Evolutionary conservation across 306 rosid genomes (phyloP).

Genomic region (Sicyos edulis): DNA sequence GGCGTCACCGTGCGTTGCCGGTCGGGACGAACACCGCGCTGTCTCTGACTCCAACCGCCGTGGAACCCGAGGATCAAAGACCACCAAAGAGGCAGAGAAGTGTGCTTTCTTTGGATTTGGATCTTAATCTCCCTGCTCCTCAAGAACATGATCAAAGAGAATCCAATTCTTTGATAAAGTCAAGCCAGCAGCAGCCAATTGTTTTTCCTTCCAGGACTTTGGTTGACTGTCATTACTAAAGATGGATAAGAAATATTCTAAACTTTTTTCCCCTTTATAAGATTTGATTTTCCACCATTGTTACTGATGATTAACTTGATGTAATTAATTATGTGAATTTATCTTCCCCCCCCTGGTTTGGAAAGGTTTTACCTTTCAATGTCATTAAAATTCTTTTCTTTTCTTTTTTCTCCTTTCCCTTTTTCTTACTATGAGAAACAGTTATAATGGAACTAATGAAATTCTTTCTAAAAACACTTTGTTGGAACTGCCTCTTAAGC

Average conservation of each 20-base stretch:
- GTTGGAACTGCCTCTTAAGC: neutral
- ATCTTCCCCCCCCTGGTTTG: neutral
- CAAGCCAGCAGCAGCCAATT: constrained; percentile 39
- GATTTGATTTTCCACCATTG: neutral
- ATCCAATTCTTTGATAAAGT: constrained; percentile 46
- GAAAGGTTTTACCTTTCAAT: constrained; percentile 21
- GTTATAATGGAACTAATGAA: constrained; percentile 12
- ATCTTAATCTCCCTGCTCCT: constrained; percentile 90
- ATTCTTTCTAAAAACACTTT: constrained; percentile 8
- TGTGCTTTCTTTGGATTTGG: constrained; percentile 64
- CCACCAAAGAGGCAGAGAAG: constrained; percentile 44
- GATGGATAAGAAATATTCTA: constrained; percentile 13
- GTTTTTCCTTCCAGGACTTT: constrained; percentile 62
- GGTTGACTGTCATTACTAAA: constrained; percentile 95
- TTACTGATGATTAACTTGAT: constrained; percentile 7
- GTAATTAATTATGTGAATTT: constrained; percentile 2
- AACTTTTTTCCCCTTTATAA: too few species aligned
- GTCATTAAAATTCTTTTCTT: constrained; percentile 39
- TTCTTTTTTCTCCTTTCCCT: neutral
- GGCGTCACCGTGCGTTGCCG: constrained; percentile 65
- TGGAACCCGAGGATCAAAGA: constrained; percentile 29
- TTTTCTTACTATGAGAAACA: neutral
- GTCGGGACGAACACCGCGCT: constrained; percentile 30
- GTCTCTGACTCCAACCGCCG: constrained; percentile 47
- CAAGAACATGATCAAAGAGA: constrained; percentile 81